Evolutionary conservation across 1,284 basidiomycete genomes (phyloP).

Genomic region (Chalciporus piperatoides): DNA sequence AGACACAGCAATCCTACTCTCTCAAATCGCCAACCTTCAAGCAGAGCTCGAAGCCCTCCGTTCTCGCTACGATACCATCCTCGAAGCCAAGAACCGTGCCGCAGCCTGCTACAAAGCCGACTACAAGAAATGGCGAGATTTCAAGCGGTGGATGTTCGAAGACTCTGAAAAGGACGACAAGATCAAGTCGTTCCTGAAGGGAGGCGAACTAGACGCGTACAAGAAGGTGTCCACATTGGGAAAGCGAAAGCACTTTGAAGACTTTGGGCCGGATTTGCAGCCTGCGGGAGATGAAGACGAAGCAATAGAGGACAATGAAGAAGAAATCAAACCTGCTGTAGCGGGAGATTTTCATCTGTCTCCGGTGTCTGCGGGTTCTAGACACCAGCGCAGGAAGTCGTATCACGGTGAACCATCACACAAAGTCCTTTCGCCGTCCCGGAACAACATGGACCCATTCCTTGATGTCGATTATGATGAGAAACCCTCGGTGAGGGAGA

Average conservation of each 20-base stretch:
- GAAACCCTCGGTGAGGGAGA: neutral
- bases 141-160: conserved; percentile 42
- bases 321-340: conserved; percentile 2
- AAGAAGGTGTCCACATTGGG: conserved; percentile 21
- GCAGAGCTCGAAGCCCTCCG: conserved; percentile 38
- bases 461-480: neutral
- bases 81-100: conserved; percentile 38
- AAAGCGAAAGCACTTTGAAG: conserved; percentile 30
- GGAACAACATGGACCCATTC: conserved; percentile 12
- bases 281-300: conserved; percentile 2
- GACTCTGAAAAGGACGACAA: conserved; percentile 33
- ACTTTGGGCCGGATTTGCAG: conserved; percentile 14
- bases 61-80: conserved; percentile 40
- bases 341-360: conserved; percentile 4
- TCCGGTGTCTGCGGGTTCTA: conserved; percentile 1
- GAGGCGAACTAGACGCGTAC: conserved; percentile 8
- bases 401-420: conserved; percentile 16
- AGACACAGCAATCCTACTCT: conserved; percentile 7
- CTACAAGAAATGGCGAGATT: conserved; percentile 46
- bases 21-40: conserved; percentile 26
- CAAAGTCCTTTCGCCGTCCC: conserved; percentile 9
- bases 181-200: conserved; percentile 17
- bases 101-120: conserved; percentile 46
- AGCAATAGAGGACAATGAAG: conserved; percentile 3
- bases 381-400: conserved; percentile 18